Evolutionary conservation across 2,329 filamentous ascomycete genomes (phyloP).

Genomic region (Aspergillus flavus): DNA sequence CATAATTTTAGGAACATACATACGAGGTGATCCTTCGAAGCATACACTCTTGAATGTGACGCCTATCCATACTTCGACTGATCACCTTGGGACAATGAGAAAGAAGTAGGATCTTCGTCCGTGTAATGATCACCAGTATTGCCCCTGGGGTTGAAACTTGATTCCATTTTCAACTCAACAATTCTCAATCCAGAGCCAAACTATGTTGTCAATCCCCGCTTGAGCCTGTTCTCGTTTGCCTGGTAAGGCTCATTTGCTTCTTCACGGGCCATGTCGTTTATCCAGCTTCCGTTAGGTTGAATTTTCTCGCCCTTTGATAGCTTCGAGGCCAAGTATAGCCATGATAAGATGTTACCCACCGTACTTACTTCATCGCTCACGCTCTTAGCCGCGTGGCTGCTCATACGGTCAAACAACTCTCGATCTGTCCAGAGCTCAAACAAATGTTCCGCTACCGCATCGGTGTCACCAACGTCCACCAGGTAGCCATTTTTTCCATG

Average conservation of each 20-base stretch:
- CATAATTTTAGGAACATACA: no score
- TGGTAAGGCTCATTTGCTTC: background rate
- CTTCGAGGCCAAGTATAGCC: constrained; percentile 72
- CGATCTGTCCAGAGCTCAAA: constrained; percentile 64
- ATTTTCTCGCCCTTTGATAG: constrained; percentile 60
- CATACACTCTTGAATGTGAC: no score
- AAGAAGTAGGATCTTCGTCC: no score
- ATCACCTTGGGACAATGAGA: no score
- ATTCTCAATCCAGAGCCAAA: no score
- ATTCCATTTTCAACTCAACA: no score
- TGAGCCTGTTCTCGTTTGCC: background rate
- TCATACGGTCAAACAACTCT: constrained; percentile 66
- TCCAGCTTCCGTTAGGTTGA: constrained; percentile 62
- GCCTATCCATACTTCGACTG: no score
- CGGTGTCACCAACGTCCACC: constrained; percentile 66
- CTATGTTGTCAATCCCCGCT: background rate
- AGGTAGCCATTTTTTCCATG: constrained; percentile 70
- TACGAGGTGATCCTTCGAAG: no score
- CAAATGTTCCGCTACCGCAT: constrained; percentile 66
- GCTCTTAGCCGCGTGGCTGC: constrained; percentile 52
- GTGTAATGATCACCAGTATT: no score
- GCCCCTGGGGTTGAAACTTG: no score
- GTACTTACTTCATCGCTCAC: constrained; percentile 70
- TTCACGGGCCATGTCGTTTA: constrained; percentile 65
- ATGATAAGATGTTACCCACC: constrained; percentile 72